A percentile compares a stretch with the other conserved stretches of the same genome.
Conservation (phyloP, 768 basidiomycete genomes). For the Kwoniella newhampshirensis region DNA sequence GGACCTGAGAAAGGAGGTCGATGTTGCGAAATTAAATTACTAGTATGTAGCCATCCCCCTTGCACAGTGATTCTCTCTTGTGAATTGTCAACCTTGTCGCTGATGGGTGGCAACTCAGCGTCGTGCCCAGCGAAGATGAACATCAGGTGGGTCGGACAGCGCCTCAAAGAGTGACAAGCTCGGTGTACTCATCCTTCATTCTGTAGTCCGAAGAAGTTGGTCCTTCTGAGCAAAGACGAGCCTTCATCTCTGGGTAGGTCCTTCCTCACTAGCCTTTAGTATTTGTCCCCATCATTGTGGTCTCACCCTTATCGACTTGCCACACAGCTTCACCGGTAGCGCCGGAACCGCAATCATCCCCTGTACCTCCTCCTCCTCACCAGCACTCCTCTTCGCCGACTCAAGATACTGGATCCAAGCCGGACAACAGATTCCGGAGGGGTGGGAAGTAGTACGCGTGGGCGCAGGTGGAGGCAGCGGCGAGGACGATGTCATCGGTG, state of each 20-base stretch:
- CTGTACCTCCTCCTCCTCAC: not conserved
- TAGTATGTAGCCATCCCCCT: constrained; percentile 34
- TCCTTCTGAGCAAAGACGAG: constrained; percentile 39
- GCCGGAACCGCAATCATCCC: constrained; percentile 49
- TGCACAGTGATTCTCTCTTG: too few species aligned
- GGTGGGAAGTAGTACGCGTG: constrained; percentile 40
- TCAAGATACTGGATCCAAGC: constrained; percentile 52
- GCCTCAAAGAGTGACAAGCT: not conserved
- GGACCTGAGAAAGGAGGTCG: constrained; percentile 32
- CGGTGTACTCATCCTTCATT: not conserved
- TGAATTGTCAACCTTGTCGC: not conserved
- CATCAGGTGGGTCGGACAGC: constrained; percentile 35
- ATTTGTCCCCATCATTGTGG: not conserved
- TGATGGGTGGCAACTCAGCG: constrained; percentile 18
- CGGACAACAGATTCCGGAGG: constrained; percentile 35
- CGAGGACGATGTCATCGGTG: constrained; percentile 20
- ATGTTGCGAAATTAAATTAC: constrained; percentile 48
- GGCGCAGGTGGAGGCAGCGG: constrained; percentile 24
- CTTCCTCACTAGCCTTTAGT: not conserved
- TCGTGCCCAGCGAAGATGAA: constrained; percentile 50
- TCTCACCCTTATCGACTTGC: not conserved
- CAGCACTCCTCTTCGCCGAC: constrained; percentile 46
- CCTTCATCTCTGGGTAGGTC: constrained; percentile 40
- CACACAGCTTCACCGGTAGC: constrained; percentile 42
- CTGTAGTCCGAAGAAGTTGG: constrained; percentile 49